Percentiles rank a stretch among this genome's conserved stretches.
These are phyloP conservation scores for Euptelea pleiosperma DNA, from an alignment of 164 flowering plant genomes.

Conservation along the genomic window DNA sequence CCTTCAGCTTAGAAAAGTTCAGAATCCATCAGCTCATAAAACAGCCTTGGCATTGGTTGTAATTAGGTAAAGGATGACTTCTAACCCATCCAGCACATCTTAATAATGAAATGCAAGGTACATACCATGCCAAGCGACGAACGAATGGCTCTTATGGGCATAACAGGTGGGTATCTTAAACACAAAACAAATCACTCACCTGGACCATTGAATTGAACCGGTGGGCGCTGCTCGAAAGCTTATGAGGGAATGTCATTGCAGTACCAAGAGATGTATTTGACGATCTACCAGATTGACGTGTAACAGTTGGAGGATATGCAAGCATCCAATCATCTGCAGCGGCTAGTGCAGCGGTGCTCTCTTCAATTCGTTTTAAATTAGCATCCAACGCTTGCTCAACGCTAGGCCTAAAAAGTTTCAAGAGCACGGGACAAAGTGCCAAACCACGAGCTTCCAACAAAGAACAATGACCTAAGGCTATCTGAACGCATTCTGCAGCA, in stretches of 20 bases:
- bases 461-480: slow-evolving; percentile 88
- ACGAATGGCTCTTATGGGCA: background rate
- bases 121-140: background rate
- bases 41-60: no score
- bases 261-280: slow-evolving; percentile 37
- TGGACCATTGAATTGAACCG: slow-evolving; percentile 93
- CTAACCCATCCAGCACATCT: background rate
- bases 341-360: slow-evolving; percentile 89
- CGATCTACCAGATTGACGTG: slow-evolving; percentile 54
- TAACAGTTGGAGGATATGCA: slow-evolving; percentile 49
- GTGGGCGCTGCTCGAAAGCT: slow-evolving; percentile 87
- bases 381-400: slow-evolving; percentile 90
- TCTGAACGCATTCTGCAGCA: slow-evolving; percentile 94
- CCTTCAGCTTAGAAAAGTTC: no score
- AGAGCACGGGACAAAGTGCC: slow-evolving; percentile 79
- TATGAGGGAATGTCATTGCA: slow-evolving; percentile 51
- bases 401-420: slow-evolving; percentile 84
- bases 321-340: slow-evolving; percentile 98
- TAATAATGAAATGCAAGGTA: background rate
- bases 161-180: background rate
- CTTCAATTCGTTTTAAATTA: slow-evolving; percentile 84
- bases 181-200: slow-evolving; percentile 37
- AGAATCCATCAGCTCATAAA: no score
- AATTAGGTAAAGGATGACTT: no score
- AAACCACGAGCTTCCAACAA: slow-evolving; percentile 88